These are phyloP conservation scores for Solanum microdontum DNA, from an alignment of 257 asterid genomes.

Conservation along the genomic window DNA sequence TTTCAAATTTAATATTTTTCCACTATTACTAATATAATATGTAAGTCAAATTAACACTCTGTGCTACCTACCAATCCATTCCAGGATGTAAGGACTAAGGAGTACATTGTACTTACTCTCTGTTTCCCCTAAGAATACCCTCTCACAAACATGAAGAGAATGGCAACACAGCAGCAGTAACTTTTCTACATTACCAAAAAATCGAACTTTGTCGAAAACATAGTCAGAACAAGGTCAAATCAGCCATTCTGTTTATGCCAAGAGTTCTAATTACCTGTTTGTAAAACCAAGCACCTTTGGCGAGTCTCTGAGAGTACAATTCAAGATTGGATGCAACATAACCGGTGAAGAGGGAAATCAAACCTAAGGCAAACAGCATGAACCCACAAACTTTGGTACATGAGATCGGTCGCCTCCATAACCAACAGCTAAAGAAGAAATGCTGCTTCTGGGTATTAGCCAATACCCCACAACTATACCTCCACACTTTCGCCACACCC, in stretches of 20 bases:
- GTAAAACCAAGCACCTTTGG: conserved; percentile 21
- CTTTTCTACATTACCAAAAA: not conserved
- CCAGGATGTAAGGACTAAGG: not conserved
- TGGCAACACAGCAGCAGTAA: not conserved
- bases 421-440: conserved; percentile 5
- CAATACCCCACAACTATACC: conserved; percentile 25
- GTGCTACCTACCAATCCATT: not conserved
- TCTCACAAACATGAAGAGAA: not conserved
- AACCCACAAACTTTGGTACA: conserved; percentile 77
- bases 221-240: not conserved
- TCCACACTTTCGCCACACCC: conserved; percentile 65
- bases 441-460: conserved; percentile 8
- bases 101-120: not conserved
- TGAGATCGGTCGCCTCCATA: conserved; percentile 43
- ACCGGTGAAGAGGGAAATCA: conserved; percentile 88
- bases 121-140: not conserved
- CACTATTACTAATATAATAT: not conserved
- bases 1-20: not conserved
- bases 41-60: not conserved
- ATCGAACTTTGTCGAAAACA: not conserved
- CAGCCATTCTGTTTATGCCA: not conserved
- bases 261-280: conserved; percentile 25
- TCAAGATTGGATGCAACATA: conserved; percentile 93
- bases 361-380: conserved; percentile 68
- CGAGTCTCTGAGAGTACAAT: conserved; percentile 63